Conservation (phyloP, 73 alveolate genomes). For the Paraurostyla sp. region DNA sequence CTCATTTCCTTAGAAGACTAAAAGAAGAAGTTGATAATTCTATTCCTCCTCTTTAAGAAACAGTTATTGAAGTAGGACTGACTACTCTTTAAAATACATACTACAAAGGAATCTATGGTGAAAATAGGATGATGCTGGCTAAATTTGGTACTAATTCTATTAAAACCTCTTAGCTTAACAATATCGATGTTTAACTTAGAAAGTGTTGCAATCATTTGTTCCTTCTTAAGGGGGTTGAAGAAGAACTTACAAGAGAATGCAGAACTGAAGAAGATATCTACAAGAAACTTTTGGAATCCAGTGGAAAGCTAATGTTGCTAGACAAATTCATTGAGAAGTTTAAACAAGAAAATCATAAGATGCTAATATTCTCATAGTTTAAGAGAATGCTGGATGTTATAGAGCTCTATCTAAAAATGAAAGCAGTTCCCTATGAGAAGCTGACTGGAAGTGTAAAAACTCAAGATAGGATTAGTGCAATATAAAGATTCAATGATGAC, state of each 20-base stretch:
- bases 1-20: slow-evolving; percentile 96
- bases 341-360: slow-evolving; percentile 81
- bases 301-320: slow-evolving; percentile 92
- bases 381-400: slow-evolving; percentile 94
- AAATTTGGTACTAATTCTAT: slow-evolving; percentile 80
- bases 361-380: slow-evolving; percentile 98
- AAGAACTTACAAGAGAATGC: slow-evolving; percentile 79
- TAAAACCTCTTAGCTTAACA: slow-evolving; percentile 80
- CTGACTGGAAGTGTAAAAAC: slow-evolving; percentile 97
- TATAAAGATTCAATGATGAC: slow-evolving; percentile 96
- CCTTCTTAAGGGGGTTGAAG: slow-evolving; percentile 90
- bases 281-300: slow-evolving; percentile 82
- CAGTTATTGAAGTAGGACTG: slow-evolving; percentile 95
- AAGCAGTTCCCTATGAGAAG: slow-evolving; percentile 88
- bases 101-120: slow-evolving; percentile 93
- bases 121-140: slow-evolving; percentile 84
- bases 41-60: slow-evolving; percentile 96
- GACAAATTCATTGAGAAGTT: slow-evolving; percentile 90
- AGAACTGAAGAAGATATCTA: slow-evolving; percentile 75
- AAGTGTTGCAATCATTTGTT: slow-evolving; percentile 98
- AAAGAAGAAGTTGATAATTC: slow-evolving; percentile 97
- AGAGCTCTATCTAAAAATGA: slow-evolving; percentile 88
- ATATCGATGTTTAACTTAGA: slow-evolving; percentile 92
- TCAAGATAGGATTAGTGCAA: slow-evolving; percentile 93
- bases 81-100: slow-evolving; percentile 88